Evolutionary conservation across 2,329 filamentous ascomycete genomes (phyloP), one percentile per base, ranked within the genome.

Genomic region (Pestalotiopsis sp.): DNA sequence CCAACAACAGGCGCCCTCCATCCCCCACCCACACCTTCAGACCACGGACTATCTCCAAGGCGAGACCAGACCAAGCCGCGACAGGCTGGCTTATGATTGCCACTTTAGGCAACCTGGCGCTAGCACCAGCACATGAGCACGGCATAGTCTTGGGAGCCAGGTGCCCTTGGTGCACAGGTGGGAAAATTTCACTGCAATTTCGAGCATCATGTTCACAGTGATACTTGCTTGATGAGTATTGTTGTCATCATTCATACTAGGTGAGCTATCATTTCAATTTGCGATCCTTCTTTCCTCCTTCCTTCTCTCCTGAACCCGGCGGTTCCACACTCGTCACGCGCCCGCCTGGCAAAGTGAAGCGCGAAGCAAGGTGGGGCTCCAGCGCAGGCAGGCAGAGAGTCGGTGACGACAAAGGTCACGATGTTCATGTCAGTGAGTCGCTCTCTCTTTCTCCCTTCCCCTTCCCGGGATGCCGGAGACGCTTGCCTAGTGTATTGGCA

Each of bases 51-150:
- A n/a, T 45, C 27, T 12, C 60, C 4, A 64, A 58, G 17, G 49
- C 25, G 41, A 27, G 17, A 63, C 63, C 58, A 67, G 68, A 64
- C 66, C 31, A 36, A 66, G 36, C 66, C 20, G 45, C 45, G 45
- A 52, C 45, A 52, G 45, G 45, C 45, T 52, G 31, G 25, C 66
- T 66, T 45, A 59, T 66, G 66, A 70, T 70, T 71, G 57, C 72
- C 66, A 57, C 20, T 71, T 72, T 56, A 69, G 71, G 72, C 68
- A 71, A 71, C 41, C 39, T 23, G 56, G 65, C 67, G 72, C 69
- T 68, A 73, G 71, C 66, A 39, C 11, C 1, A 59, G 64, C 64
- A 66, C 64, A 45, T 66, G 64, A 3, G 1, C 38, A 14, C 11
- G 49, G 36, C 12, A 39, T 20, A 52, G 17, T n/a, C 17, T 20